Conservation (phyloP, 2,329 filamentous ascomycete genomes). For the Huntiella abstrusa region DNA sequence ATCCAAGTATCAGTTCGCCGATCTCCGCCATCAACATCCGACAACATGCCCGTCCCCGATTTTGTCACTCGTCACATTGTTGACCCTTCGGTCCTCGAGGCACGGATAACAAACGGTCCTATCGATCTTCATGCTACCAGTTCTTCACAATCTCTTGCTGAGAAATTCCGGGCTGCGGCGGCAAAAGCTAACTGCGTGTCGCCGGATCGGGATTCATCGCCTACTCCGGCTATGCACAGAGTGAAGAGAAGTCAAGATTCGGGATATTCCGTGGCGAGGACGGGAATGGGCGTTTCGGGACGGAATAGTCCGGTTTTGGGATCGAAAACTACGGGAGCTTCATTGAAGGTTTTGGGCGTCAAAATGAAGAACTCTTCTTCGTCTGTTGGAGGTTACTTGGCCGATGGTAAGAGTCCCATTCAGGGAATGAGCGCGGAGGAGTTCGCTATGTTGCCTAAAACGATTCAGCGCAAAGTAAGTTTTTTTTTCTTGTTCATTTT, state of each 20-base stretch:
- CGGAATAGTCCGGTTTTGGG: too few species aligned
- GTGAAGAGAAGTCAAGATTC: neutral
- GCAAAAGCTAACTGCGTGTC: neutral
- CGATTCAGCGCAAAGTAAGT: conserved; percentile 14
- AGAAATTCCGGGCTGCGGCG: conserved; percentile 1
- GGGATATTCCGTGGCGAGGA: neutral
- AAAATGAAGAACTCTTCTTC: too few species aligned
- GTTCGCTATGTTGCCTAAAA: conserved; percentile 12
- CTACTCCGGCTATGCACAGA: neutral
- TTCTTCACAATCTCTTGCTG: neutral
- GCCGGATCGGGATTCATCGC: neutral
- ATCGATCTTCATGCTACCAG: neutral
- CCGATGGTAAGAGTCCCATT: too few species aligned
- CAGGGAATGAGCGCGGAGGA: conserved; percentile 10
- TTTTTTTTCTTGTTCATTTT: neutral
- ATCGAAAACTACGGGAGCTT: neutral
- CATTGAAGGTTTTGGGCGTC: neutral
- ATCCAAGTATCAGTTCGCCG: conserved; percentile 6
- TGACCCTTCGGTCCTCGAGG: neutral
- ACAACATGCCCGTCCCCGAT: neutral
- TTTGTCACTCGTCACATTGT: neutral
- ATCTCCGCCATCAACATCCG: neutral
- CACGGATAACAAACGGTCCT: neutral
- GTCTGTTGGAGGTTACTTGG: too few species aligned
- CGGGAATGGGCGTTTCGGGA: too few species aligned